Percentiles rank a stretch among this genome's conserved stretches.
phyloP scores from a whole-genome alignment of 176 grass and related monocot genomes.

The Eleusine indica region DNA sequence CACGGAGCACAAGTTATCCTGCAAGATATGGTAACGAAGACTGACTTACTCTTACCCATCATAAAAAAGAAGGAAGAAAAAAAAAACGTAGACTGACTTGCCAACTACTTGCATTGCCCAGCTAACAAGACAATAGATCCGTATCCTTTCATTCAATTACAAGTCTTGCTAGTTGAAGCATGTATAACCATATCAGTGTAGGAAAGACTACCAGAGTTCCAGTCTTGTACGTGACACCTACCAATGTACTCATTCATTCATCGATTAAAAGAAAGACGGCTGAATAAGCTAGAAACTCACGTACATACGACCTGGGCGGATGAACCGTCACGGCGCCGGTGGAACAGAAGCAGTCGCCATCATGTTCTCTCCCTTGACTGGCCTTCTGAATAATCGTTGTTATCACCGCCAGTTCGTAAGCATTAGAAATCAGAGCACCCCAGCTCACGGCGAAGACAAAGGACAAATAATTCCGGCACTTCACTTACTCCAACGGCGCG shows the following conservation, averaged over 20 bases:
- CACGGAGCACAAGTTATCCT: constrained; percentile 2
- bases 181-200: neutral
- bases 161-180: neutral
- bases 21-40: neutral
- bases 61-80: no score
- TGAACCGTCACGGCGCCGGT: constrained; percentile 27
- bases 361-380: neutral
- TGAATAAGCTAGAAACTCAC: neutral
- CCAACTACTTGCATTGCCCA: neutral
- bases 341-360: neutral
- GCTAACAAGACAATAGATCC: neutral
- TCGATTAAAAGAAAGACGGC: neutral
- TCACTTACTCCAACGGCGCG: constrained; percentile 12
- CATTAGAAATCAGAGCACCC: neutral
- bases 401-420: constrained; percentile 13
- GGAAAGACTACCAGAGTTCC: constrained; percentile 16
- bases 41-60: neutral
- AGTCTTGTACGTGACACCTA: neutral
- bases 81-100: neutral
- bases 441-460: no score
- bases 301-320: neutral
- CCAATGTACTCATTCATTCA: neutral
- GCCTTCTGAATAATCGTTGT: constrained; percentile 14
- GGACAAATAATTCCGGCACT: neutral
- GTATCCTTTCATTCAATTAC: neutral